phyloP scores from a whole-genome alignment of 1,139 yeast species.

The Lizanozyma gosingica region DNA sequence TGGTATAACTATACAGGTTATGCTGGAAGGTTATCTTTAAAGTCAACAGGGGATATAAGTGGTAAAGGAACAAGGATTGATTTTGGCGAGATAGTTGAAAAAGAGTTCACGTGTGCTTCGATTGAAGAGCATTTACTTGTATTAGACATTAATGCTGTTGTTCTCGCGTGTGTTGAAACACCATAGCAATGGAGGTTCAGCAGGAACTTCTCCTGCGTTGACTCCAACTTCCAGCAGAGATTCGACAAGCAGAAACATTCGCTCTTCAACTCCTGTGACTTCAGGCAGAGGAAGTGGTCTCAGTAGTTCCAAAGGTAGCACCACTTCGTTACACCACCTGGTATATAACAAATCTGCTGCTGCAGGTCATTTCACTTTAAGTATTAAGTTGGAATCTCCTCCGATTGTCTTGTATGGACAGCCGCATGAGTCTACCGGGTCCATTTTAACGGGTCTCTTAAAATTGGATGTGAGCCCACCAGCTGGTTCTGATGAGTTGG shows the following conservation, averaged over 20 bases:
- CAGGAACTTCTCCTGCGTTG: conserved; percentile 2
- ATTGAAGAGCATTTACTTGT: no score
- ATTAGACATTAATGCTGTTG: conserved; percentile 8
- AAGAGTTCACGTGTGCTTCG: no score
- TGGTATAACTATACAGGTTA: no score
- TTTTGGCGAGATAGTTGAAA: no score
- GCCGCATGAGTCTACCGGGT: conserved; percentile 75
- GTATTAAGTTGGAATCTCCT: conserved; percentile 75
- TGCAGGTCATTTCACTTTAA: conserved; percentile 26
- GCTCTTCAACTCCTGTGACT: neutral
- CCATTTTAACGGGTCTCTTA: conserved; percentile 71
- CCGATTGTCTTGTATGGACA: conserved; percentile 81
- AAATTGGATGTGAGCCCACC: conserved; percentile 15
- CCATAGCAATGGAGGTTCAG: conserved; percentile 2
- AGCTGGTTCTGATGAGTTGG: conserved; percentile 15
- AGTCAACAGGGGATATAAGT: no score
- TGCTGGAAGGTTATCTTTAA: no score
- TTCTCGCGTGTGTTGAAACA: conserved; percentile 9
- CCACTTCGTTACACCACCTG: neutral
- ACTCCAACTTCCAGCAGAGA: neutral
- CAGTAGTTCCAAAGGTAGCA: conserved; percentile 1
- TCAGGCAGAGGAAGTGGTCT: neutral
- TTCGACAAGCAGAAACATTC: neutral
- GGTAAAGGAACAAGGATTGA: no score
- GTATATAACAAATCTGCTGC: neutral